These are phyloP conservation scores for Fusarium sp. DNA, from an alignment of 2,329 filamentous ascomycete genomes.

Conservation along the genomic window DNA sequence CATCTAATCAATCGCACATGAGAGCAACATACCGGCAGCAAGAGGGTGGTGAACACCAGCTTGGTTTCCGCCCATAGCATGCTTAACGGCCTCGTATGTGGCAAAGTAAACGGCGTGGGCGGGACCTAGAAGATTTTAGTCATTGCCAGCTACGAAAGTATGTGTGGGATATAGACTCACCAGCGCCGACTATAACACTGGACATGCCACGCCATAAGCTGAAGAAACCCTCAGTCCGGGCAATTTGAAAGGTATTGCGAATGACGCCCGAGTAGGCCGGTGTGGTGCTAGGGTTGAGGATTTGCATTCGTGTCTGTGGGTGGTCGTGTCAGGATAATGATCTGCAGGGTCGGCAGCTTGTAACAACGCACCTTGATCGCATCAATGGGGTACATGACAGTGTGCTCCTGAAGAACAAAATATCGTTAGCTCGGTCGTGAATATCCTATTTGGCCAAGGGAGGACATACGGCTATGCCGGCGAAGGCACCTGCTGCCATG, in stretches of 20 bases:
- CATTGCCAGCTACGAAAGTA: constrained; percentile 6
- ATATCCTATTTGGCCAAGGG: neutral
- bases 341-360: constrained; percentile 1
- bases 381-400: constrained; percentile 99
- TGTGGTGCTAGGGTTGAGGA: constrained; percentile 84
- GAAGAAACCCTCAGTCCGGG: constrained; percentile 86
- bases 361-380: constrained; percentile 82
- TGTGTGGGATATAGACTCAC: constrained; percentile 62
- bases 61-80: constrained; percentile 92
- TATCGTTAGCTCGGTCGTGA: constrained; percentile 31
- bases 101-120: constrained; percentile 99
- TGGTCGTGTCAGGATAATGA: constrained; percentile 29
- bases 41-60: constrained; percentile 90
- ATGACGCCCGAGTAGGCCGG: constrained; percentile 90
- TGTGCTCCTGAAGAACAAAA: constrained; percentile 78
- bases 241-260: constrained; percentile 93
- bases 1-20: neutral
- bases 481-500: constrained; percentile 96
- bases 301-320: constrained; percentile 93
- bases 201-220: constrained; percentile 97
- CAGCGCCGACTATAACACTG: constrained; percentile 94
- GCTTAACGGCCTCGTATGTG: constrained; percentile 97
- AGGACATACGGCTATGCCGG: constrained; percentile 85
- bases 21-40: constrained; percentile 77
- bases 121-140: constrained; percentile 71